phyloP scores from a whole-genome alignment of 768 basidiomycete species.

The Lactifluus pinguis region DNA sequence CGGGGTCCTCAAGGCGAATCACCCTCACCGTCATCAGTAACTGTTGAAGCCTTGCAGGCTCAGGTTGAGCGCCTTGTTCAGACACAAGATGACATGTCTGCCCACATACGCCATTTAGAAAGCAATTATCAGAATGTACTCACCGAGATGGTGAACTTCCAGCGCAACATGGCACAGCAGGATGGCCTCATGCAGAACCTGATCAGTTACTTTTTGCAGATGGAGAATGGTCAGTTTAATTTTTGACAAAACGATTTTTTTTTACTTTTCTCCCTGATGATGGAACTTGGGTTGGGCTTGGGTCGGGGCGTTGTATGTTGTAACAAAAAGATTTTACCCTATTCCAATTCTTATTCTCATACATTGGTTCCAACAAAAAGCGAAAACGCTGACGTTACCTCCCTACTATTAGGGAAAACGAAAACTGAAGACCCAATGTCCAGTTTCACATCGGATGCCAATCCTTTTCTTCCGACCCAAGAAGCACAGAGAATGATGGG shows the following conservation, averaged over 20 bases:
- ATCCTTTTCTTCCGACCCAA: constrained; percentile 49
- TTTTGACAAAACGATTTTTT: constrained; percentile 17
- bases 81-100: constrained; percentile 42
- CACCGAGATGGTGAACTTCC: constrained; percentile 63
- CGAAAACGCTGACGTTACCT: constrained; percentile 16
- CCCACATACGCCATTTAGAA: constrained; percentile 50
- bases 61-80: constrained; percentile 41
- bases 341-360: constrained; percentile 27
- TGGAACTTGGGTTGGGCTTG: neutral
- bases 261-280: constrained; percentile 3
- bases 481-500: constrained; percentile 46
- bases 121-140: constrained; percentile 60
- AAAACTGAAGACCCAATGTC: constrained; percentile 25
- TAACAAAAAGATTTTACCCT: constrained; percentile 21
- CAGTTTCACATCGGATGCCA: constrained; percentile 25
- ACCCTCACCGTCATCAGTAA: constrained; percentile 23
- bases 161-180: constrained; percentile 72
- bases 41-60: constrained; percentile 34
- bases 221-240: constrained; percentile 46
- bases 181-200: constrained; percentile 76
- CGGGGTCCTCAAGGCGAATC: constrained; percentile 21
- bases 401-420: constrained; percentile 25
- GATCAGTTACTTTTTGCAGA: constrained; percentile 71
- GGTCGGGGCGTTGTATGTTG: constrained; percentile 3
- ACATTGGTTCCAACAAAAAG: constrained; percentile 23